Evolutionary conservation across 441 rosid species (phyloP).

Genomic region (Populus hybrid): DNA sequence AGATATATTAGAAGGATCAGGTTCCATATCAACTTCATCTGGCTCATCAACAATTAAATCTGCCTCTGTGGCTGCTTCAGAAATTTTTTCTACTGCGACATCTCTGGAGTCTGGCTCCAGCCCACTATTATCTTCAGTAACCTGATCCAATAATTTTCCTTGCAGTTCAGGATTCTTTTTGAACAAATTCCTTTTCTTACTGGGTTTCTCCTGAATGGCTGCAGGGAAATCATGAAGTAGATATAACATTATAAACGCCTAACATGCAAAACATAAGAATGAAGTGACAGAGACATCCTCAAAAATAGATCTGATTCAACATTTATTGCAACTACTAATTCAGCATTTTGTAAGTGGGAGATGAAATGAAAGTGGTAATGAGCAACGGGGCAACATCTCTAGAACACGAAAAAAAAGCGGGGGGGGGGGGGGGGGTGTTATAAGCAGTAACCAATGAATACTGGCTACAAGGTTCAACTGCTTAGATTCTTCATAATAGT

Average conservation of each 20-base stretch:
- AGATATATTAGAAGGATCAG: conserved; percentile 25
- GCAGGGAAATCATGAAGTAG: conserved; percentile 15
- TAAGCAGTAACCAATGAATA: background rate
- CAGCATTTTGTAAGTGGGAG: background rate
- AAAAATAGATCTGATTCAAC: background rate
- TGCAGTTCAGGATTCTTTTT: conserved; percentile 29
- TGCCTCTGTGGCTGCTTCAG: conserved; percentile 42
- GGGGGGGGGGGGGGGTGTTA: too few species aligned
- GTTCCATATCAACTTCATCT: conserved; percentile 32
- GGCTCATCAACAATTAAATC: conserved; percentile 37
- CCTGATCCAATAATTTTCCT: conserved; percentile 33
- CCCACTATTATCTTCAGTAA: conserved; percentile 26
- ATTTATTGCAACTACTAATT: background rate
- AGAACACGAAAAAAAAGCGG: background rate
- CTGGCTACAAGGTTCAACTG: background rate
- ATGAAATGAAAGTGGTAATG: background rate
- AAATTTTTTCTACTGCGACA: conserved; percentile 29
- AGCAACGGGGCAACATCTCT: background rate
- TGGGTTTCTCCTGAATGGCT: conserved; percentile 50
- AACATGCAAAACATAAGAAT: background rate
- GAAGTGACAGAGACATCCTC: background rate
- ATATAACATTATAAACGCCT: conserved; percentile 1
- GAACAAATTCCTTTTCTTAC: conserved; percentile 21
- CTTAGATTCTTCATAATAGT: background rate
- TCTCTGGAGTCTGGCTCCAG: conserved; percentile 37